Evolutionary conservation across 2,329 filamentous ascomycete species (phyloP).

Genomic region (Karstenula rhodostoma): DNA sequence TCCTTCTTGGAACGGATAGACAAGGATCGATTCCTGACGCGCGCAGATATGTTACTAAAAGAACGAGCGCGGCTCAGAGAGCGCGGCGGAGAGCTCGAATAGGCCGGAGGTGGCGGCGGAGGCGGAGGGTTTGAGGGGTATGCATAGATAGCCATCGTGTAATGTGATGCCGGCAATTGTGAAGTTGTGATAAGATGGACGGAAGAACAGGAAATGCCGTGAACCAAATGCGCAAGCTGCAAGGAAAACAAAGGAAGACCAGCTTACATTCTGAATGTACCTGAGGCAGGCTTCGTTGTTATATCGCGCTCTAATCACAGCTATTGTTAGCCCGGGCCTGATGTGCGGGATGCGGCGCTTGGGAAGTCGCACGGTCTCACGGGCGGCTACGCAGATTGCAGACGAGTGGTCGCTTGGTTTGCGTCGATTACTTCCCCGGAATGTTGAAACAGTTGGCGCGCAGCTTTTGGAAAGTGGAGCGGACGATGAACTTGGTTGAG

Average conservation of each 20-base stretch:
- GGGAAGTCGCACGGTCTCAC: constrained; percentile 25
- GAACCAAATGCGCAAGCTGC: constrained; percentile 12
- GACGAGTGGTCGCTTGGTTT: constrained; percentile 11
- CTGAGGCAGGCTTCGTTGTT: constrained; percentile 22
- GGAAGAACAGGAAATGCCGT: constrained; percentile 10
- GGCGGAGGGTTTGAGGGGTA: constrained; percentile 31
- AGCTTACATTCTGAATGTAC: constrained; percentile 44
- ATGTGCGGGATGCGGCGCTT: constrained; percentile 11
- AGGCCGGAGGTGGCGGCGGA: constrained; percentile 37
- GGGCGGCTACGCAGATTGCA: constrained; percentile 27
- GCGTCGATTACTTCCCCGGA: constrained; percentile 6
- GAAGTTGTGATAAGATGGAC: constrained; percentile 14
- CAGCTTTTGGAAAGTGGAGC: constrained; percentile 15
- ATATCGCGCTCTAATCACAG: constrained; percentile 25
- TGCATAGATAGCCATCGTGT: constrained; percentile 35
- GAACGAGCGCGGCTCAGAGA: constrained; percentile 33
- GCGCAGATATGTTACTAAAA: constrained; percentile 40
- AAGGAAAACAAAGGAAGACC: constrained; percentile 29
- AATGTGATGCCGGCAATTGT: constrained; percentile 15
- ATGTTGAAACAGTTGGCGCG: constrained; percentile 36
- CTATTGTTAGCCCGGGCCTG: constrained; percentile 36
- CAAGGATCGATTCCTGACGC: constrained; percentile 73
- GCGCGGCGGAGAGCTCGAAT: constrained; percentile 31
- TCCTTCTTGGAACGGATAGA: constrained; percentile 74
- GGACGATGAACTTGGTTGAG: constrained; percentile 27